Base-by-base conservation (phyloP, 2,329 filamentous ascomycete species). In the Alternaria sp. region DNA sequence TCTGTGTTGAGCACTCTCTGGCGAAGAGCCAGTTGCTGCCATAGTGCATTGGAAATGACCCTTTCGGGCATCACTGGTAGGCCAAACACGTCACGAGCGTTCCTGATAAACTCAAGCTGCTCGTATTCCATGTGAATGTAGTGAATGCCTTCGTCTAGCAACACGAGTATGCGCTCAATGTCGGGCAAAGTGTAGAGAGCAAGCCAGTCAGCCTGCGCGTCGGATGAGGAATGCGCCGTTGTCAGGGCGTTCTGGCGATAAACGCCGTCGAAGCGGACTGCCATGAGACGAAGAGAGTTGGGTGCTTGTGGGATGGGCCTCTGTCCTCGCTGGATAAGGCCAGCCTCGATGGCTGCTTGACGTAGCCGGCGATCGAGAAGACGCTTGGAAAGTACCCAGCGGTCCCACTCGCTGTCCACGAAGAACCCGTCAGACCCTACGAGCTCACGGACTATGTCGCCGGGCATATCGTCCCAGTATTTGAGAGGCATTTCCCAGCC, bases 71-170 rank as follows among this genome's bases (percentile, higher is more conserved):
- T 80, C 33, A 87, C 82, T 3, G 85, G 85, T 3, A 87, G 74
- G 5, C 86, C 86, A 51, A 88, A 82, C 14, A 84, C 76, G 68
- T 88, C 86, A 47, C 82, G 81, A 21, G 85, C 80, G 54, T 73
- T 78, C 11, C 82, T 81, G 58, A 88, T 87, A 67, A 83, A 85
- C 64, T 88, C 85, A 9, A 88, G 75, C 63, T 87, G 85, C 67
- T 88, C 87, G 63, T 87, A 88, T 37, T 86, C 83, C 68, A 88
- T 82, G 71, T 88, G 87, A 4, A 87, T 81, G 74, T 88, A 88
- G 70, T 88, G 86, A 9, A 88, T 87, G 1, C 86, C 87, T 75
- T 87, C 85, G 61, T 88, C 86, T 5, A 88, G 76, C 3, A 88
- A 76, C 0, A 87, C 85, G 8, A 87, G 75, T 6, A 88, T 76